phyloP scores from a whole-genome alignment of 2,329 filamentous ascomycete genomes.

The Fusarium praegraminearum region DNA sequence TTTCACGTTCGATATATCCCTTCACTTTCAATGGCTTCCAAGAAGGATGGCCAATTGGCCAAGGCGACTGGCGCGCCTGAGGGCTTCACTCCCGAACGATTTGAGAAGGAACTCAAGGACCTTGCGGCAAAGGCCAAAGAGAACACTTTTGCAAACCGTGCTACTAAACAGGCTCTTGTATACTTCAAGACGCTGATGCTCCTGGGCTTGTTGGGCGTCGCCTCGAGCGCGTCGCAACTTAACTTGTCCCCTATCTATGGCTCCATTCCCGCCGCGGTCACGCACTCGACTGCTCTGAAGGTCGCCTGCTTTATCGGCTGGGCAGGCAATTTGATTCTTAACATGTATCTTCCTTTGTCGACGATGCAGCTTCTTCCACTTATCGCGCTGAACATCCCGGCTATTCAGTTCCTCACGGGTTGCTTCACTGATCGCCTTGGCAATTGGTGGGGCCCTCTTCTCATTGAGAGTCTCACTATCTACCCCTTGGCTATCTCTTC shows the following conservation, averaged over 20 bases:
- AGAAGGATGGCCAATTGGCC: constrained; percentile 27
- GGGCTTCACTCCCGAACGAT: constrained; percentile 62
- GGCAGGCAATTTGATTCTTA: constrained; percentile 71
- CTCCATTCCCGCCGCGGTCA: constrained; percentile 78
- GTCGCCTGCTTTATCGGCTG: constrained; percentile 78
- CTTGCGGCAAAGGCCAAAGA: constrained; percentile 60
- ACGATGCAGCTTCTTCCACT: constrained; percentile 72
- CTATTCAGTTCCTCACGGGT: constrained; percentile 78
- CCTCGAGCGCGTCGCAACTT: constrained; percentile 78
- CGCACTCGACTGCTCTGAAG: constrained; percentile 76
- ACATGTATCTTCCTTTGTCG: constrained; percentile 59
- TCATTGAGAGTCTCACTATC: constrained; percentile 80
- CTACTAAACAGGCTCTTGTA: constrained; percentile 54
- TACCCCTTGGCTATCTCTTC: constrained; percentile 76
- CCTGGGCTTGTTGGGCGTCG: constrained; percentile 62
- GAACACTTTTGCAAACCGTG: constrained; percentile 51
- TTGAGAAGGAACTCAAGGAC: constrained; percentile 65
- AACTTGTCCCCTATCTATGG: constrained; percentile 90
- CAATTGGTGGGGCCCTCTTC: constrained; percentile 76
- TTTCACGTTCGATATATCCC: constrained; percentile 2
- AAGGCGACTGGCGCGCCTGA: constrained; percentile 45
- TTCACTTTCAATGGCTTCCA: constrained; percentile 39
- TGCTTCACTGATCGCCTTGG: constrained; percentile 74
- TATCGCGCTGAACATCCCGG: constrained; percentile 79
- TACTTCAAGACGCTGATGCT: constrained; percentile 53